Conservation (phyloP, 495 filamentous ascomycete species). For the Penicillium manginii region DNA sequence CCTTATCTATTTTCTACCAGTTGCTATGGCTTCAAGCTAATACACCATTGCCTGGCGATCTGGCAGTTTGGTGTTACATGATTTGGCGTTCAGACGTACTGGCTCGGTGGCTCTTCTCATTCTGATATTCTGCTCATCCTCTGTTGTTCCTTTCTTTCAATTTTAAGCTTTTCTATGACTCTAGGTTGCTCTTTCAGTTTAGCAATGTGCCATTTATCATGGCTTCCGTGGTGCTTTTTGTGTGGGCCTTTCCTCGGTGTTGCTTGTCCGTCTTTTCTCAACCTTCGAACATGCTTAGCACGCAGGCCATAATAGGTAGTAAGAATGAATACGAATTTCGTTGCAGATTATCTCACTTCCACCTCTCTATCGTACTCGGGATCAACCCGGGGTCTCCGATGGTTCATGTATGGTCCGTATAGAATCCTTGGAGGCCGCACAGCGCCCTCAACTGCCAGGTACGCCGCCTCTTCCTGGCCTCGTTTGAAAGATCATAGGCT, state of each 20-base stretch:
- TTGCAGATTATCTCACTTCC: background rate
- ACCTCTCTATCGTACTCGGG: background rate
- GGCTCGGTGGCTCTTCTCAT: background rate
- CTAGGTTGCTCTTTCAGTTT: constrained; percentile 2
- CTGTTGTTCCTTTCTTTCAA: background rate
- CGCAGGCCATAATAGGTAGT: constrained; percentile 18
- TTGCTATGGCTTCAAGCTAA: background rate
- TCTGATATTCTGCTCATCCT: background rate
- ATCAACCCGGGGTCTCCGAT: constrained; percentile 1
- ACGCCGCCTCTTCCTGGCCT: constrained; percentile 16
- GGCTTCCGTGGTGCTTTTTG: background rate
- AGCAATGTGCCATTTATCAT: background rate
- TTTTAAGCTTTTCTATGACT: constrained; percentile 6
- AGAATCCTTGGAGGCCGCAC: background rate
- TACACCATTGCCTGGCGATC: background rate
- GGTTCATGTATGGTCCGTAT: background rate
- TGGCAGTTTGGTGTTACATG: background rate
- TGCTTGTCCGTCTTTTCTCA: constrained; percentile 10
- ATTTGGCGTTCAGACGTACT: background rate
- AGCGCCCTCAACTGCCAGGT: constrained; percentile 20
- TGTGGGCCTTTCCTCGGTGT: background rate
- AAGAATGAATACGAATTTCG: constrained; percentile 24
- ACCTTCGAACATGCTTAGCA: constrained; percentile 7
- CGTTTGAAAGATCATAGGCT: constrained; percentile 19
- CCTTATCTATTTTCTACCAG: background rate